These are phyloP conservation scores for Fusarium gaditjirri DNA, from an alignment of 2,329 filamentous ascomycete species.

Conservation along the genomic window DNA sequence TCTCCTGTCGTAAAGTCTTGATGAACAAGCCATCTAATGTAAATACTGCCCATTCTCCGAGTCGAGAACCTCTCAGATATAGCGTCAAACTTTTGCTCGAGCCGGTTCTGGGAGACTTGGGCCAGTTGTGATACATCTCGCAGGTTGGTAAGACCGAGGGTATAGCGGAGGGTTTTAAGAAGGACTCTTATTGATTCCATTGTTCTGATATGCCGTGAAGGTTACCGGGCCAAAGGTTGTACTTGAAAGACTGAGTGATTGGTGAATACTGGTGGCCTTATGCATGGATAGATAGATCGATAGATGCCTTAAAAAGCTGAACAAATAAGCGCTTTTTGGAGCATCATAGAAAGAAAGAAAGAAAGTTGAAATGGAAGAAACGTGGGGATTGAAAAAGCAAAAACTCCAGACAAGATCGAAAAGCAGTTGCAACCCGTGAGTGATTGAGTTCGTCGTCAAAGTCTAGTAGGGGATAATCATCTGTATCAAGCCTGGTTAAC, in stretches of 20 bases:
- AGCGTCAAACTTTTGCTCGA: conserved; percentile 36
- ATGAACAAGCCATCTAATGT: conserved; percentile 45
- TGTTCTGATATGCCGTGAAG: neutral
- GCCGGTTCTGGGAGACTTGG: conserved; percentile 38
- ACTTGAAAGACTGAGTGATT: neutral
- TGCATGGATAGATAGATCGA: neutral
- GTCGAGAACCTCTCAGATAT: conserved; percentile 14
- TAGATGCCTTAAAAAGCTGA: neutral
- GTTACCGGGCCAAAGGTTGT: neutral
- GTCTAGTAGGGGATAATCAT: neutral
- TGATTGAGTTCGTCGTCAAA: neutral
- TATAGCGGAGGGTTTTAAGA: conserved; percentile 33
- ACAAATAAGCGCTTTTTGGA: neutral
- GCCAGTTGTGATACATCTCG: conserved; percentile 36
- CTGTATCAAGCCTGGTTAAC: neutral
- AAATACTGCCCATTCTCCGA: conserved; percentile 40
- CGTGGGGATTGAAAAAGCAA: neutral
- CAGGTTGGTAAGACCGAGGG: conserved; percentile 41
- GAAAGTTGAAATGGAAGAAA: neutral
- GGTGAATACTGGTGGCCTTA: neutral
- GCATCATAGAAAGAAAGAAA: neutral
- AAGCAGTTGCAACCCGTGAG: neutral
- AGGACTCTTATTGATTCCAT: conserved; percentile 37
- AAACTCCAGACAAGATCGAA: neutral
- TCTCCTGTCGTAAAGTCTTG: neutral